A percentile compares a stretch with the other conserved stretches of the same genome.
These are phyloP conservation scores for Diddensiella santjacobensis DNA, from an alignment of 805 yeast genomes.

Conservation along the genomic window DNA sequence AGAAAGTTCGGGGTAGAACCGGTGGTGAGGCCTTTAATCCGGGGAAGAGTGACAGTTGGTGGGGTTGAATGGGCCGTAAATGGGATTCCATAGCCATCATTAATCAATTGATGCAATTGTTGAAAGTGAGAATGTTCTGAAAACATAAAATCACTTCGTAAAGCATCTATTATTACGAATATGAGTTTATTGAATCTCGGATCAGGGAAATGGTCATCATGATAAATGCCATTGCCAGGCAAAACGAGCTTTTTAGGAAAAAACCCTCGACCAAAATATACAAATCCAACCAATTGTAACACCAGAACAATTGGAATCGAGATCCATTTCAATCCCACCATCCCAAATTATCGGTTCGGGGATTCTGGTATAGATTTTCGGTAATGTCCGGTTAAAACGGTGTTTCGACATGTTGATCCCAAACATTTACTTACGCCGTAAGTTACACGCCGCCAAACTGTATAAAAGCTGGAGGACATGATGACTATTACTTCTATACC, in stretches of 20 bases:
- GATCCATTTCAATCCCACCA: constrained; percentile 9
- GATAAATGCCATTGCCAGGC: constrained; percentile 48
- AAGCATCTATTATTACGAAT: constrained; percentile 87
- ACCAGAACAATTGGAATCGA: constrained; percentile 15
- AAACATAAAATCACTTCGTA: constrained; percentile 83
- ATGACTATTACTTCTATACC: constrained; percentile 9
- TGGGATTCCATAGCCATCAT: constrained; percentile 70
- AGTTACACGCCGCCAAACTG: too few species aligned
- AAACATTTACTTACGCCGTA: too few species aligned
- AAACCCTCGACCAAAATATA: constrained; percentile 74
- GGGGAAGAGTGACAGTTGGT: constrained; percentile 93
- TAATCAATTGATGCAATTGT: constrained; percentile 60
- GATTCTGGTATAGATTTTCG: too few species aligned
- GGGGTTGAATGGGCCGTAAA: constrained; percentile 91
- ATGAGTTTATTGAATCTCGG: constrained; percentile 52
- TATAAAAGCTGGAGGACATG: background rate
- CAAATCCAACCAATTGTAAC: constrained; percentile 51
- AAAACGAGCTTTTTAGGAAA: constrained; percentile 85
- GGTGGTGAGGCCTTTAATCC: constrained; percentile 88
- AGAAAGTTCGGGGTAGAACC: constrained; percentile 93
- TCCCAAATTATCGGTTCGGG: too few species aligned
- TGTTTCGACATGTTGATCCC: too few species aligned
- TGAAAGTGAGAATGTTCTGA: constrained; percentile 60
- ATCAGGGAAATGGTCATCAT: constrained; percentile 24
- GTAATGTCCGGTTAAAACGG: too few species aligned